Conservation (phyloP, 169 alveolate species). For the Plasmodium adleri region DNA sequence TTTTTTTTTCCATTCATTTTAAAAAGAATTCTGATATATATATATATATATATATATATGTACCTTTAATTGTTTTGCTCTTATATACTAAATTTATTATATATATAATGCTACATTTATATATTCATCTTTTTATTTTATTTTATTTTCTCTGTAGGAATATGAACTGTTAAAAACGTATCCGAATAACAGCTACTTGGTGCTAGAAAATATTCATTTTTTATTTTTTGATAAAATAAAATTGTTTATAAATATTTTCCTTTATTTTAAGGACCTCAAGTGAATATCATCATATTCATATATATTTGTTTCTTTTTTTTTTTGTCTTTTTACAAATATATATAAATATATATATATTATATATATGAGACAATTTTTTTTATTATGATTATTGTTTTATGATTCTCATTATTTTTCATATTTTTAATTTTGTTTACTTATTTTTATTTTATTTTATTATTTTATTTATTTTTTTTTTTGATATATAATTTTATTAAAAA, state of each 20-base stretch:
- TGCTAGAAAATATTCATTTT: constrained; percentile 41
- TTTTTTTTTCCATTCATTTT: background rate
- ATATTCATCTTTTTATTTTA: background rate
- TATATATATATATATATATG: no score
- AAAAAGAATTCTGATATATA: background rate
- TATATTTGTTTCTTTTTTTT: constrained; percentile 1
- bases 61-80: no score
- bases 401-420: no score
- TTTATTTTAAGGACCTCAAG: constrained; percentile 5
- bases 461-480: no score
- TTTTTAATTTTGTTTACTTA: no score
- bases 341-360: no score
- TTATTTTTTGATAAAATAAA: constrained; percentile 44
- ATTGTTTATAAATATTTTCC: constrained; percentile 12
- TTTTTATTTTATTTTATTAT: no score
- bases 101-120: no score
- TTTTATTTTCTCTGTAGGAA: constrained; percentile 12
- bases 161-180: constrained; percentile 4
- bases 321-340: background rate
- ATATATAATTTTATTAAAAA: no score
- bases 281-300: background rate
- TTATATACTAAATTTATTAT: no score
- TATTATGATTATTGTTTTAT: no score
- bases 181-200: constrained; percentile 34
- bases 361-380: no score